These are phyloP conservation scores for Cercospora canescens DNA, from an alignment of 2,329 filamentous ascomycete genomes.

Conservation along the genomic window DNA sequence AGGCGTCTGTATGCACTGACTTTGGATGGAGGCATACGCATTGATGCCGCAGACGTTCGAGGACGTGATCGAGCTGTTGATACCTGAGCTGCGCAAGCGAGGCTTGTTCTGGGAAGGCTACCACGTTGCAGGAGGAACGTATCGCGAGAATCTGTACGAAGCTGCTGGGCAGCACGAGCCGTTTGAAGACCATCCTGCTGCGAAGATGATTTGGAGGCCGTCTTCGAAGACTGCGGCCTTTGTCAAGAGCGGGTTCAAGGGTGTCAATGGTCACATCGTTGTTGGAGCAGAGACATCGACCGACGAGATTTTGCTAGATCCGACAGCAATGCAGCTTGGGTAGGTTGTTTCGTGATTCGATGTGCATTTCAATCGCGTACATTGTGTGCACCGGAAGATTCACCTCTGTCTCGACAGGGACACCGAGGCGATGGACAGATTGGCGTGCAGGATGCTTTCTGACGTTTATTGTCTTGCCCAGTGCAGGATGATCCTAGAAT, in stretches of 20 bases:
- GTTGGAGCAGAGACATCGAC: neutral
- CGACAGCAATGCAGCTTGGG: slow-evolving; percentile 19
- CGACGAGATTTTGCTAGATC: slow-evolving; percentile 14
- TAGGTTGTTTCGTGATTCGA: neutral
- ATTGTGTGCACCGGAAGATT: neutral
- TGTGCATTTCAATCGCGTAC: neutral
- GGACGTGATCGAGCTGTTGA: slow-evolving; percentile 64
- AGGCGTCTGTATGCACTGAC: neutral
- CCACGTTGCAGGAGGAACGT: slow-evolving; percentile 58
- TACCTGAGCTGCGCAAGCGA: slow-evolving; percentile 63
- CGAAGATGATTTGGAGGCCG: slow-evolving; percentile 44
- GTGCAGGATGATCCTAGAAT: neutral
- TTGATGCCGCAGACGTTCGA: slow-evolving; percentile 68
- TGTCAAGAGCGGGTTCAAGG: neutral
- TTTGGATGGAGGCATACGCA: slow-evolving; percentile 53
- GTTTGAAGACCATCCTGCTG: slow-evolving; percentile 54
- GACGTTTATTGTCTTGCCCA: neutral
- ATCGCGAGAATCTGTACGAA: slow-evolving; percentile 62
- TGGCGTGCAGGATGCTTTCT: neutral
- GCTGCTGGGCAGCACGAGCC: slow-evolving; percentile 53
- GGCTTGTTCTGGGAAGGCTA: slow-evolving; percentile 59
- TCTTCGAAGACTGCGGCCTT: slow-evolving; percentile 9
- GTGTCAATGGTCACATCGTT: neutral
- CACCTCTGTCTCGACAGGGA: neutral
- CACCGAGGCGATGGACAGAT: neutral